phyloP scores from a whole-genome alignment of 768 basidiomycete genomes.

The Coprinellus aureogranulatus region DNA sequence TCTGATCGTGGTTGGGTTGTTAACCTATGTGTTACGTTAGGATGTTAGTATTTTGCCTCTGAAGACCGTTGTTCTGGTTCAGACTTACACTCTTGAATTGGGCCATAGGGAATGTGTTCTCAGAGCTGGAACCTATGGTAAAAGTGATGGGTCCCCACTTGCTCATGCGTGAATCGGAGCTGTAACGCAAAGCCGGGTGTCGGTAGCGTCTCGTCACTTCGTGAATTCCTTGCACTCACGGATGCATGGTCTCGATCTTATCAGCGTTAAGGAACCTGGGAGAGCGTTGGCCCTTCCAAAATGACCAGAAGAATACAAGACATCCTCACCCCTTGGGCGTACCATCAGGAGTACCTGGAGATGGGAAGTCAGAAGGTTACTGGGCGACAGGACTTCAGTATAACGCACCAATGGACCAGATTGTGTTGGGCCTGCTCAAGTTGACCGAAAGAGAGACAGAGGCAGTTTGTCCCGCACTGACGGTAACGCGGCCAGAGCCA shows the following conservation, averaged over 20 bases:
- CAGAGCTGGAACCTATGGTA: slow-evolving; percentile 40
- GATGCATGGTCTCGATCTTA: slow-evolving; percentile 49
- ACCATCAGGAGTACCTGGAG: slow-evolving; percentile 42
- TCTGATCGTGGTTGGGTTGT: slow-evolving; percentile 42
- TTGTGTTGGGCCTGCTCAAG: slow-evolving; percentile 32
- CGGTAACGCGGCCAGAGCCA: slow-evolving; percentile 40
- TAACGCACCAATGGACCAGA: slow-evolving; percentile 43
- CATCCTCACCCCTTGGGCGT: slow-evolving; percentile 41
- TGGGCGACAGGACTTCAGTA: not conserved
- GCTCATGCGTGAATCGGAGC: slow-evolving; percentile 46
- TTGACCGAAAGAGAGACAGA: slow-evolving; percentile 29
- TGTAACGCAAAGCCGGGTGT: slow-evolving; percentile 8
- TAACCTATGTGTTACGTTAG: slow-evolving; percentile 32
- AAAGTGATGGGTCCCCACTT: slow-evolving; percentile 46
- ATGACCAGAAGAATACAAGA: not conserved
- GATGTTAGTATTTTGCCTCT: slow-evolving; percentile 1
- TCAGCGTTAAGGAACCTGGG: slow-evolving; percentile 47
- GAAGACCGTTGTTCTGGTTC: not conserved
- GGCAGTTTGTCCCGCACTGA: slow-evolving; percentile 38
- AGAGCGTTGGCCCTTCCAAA: not conserved
- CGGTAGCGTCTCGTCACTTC: not conserved
- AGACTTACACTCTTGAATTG: slow-evolving; percentile 38
- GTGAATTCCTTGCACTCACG: slow-evolving; percentile 28
- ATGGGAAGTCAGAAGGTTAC: not conserved
- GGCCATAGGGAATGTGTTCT: slow-evolving; percentile 49